Evolutionary conservation across 345 rosid genomes (phyloP).

Genomic region (Gossypium herbaceum): DNA sequence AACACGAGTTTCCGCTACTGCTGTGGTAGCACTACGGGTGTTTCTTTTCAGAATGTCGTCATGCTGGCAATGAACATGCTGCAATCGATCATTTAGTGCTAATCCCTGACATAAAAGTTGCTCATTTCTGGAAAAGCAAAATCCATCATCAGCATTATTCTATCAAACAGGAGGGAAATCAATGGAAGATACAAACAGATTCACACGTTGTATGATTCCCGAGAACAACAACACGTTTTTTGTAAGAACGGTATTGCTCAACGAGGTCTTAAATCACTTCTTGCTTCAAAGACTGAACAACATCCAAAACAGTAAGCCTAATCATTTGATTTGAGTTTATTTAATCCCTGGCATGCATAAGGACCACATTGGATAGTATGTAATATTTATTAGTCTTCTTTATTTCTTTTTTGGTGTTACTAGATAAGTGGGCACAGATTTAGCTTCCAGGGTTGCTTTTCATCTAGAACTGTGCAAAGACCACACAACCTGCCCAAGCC

Average conservation of each 20-base stretch:
- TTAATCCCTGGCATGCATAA: background rate
- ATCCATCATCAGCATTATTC: constrained; percentile 21
- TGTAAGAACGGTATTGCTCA: constrained; percentile 82
- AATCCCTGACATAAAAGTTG: constrained; percentile 72
- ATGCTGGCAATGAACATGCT: constrained; percentile 67
- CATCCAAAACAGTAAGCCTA: background rate
- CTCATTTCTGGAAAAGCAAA: constrained; percentile 60
- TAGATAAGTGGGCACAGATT: background rate
- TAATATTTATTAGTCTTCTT: background rate
- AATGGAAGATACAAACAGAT: constrained; percentile 4
- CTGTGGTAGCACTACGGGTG: constrained; percentile 24
- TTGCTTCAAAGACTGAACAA: constrained; percentile 71
- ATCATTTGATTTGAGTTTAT: background rate
- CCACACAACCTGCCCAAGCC: background rate
- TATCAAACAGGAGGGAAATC: constrained; percentile 8
- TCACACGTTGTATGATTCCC: constrained; percentile 69
- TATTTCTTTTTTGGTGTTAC: background rate
- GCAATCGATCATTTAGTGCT: constrained; percentile 76
- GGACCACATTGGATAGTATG: background rate
- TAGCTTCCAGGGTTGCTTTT: background rate
- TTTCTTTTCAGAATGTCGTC: constrained; percentile 73
- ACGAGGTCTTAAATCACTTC: constrained; percentile 86
- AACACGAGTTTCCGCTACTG: constrained; percentile 31
- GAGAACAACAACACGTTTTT: constrained; percentile 68
- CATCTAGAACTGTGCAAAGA: background rate